A percentile compares a stretch with the other conserved stretches of the same genome.
These are phyloP conservation scores for Alternaria solani DNA, from an alignment of 2,329 filamentous ascomycete genomes.

Conservation along the genomic window DNA sequence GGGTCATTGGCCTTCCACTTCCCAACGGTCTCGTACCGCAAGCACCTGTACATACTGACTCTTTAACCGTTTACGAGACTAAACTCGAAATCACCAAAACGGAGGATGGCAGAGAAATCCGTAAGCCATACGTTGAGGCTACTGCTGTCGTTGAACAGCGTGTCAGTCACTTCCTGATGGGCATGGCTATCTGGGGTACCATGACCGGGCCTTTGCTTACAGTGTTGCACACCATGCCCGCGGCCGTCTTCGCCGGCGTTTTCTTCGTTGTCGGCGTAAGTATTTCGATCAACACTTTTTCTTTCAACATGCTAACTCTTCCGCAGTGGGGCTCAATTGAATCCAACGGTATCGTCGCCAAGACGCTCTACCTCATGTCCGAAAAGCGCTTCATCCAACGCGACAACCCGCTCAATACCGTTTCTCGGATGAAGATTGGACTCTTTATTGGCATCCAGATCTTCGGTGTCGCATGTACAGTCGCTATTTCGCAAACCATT, in stretches of 20 bases:
- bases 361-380: slow-evolving; percentile 57
- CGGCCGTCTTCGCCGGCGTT: slow-evolving; percentile 61
- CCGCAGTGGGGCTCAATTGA: slow-evolving; percentile 53
- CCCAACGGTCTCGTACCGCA: slow-evolving; percentile 65
- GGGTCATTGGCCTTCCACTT: slow-evolving; percentile 61
- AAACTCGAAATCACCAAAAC: slow-evolving; percentile 50
- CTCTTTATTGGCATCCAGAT: slow-evolving; percentile 61
- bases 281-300: neutral
- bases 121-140: slow-evolving; percentile 55
- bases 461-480: slow-evolving; percentile 58
- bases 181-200: slow-evolving; percentile 60
- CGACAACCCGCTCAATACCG: slow-evolving; percentile 54
- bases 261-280: slow-evolving; percentile 64
- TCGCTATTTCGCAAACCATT: slow-evolving; percentile 65
- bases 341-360: slow-evolving; percentile 60
- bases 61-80: slow-evolving; percentile 53
- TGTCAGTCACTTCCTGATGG: slow-evolving; percentile 63
- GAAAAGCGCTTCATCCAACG: slow-evolving; percentile 59
- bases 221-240: slow-evolving; percentile 61
- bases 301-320: neutral
- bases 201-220: slow-evolving; percentile 63
- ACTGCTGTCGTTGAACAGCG: slow-evolving; percentile 62
- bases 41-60: slow-evolving; percentile 65
- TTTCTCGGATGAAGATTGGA: slow-evolving; percentile 56
- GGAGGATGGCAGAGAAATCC: slow-evolving; percentile 53